Evolutionary conservation across 768 basidiomycete genomes (phyloP).

Genomic region (Plicaturopsis crispa): DNA sequence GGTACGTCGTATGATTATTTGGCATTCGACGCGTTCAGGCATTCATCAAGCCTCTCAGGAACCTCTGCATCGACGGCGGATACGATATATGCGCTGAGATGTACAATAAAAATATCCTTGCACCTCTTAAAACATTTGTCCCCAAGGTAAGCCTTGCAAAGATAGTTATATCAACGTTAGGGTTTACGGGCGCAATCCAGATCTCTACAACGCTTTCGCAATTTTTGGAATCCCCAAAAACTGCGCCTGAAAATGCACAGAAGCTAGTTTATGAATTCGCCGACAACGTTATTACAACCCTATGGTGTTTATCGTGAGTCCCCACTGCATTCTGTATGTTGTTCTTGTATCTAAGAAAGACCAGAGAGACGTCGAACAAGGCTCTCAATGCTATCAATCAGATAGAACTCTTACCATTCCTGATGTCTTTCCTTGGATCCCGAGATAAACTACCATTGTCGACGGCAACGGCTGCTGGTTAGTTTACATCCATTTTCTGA

Average conservation of each 20-base stretch:
- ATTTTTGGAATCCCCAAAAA: constrained; percentile 52
- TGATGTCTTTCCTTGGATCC: constrained; percentile 83
- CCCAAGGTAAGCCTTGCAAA: constrained; percentile 50
- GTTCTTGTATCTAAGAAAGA: constrained; percentile 14
- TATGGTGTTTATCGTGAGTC: constrained; percentile 94
- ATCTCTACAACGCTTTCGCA: constrained; percentile 68
- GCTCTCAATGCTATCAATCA: constrained; percentile 83
- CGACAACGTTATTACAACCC: constrained; percentile 85
- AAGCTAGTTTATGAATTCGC: constrained; percentile 81
- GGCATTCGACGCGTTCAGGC: neutral
- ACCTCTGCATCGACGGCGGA: constrained; percentile 91
- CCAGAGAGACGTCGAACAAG: constrained; percentile 88
- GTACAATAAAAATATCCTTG: constrained; percentile 91
- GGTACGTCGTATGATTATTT: constrained; percentile 39
- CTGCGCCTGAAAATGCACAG: constrained; percentile 60
- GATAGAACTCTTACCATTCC: constrained; percentile 69
- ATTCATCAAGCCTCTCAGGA: constrained; percentile 39
- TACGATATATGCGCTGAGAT: constrained; percentile 95
- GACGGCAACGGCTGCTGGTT: constrained; percentile 79
- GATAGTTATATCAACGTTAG: neutral
- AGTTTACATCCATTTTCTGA: constrained; percentile 8
- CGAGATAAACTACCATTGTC: constrained; percentile 60
- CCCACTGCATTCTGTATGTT: neutral
- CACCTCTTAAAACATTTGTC: constrained; percentile 66
- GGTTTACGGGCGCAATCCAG: constrained; percentile 27